Evolutionary conservation across 2,329 filamentous ascomycete species (phyloP).

Genomic region (Fusarium napiforme): DNA sequence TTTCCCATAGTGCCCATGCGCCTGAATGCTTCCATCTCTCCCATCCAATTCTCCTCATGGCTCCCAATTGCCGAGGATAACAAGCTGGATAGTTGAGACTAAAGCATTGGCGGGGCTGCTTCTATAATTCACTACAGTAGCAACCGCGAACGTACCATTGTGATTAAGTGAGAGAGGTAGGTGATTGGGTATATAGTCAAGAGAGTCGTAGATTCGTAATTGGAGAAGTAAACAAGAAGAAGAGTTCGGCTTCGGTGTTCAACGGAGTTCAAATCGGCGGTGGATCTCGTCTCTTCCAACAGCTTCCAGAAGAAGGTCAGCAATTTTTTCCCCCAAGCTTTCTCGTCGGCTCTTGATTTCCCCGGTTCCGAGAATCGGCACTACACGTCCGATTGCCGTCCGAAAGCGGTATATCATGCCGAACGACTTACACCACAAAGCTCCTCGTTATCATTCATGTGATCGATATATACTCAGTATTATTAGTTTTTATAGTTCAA

Average conservation of each 20-base stretch:
- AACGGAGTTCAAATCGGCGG: constrained; percentile 43
- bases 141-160: constrained; percentile 45
- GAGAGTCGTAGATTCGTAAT: constrained; percentile 38
- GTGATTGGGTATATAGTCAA: constrained; percentile 5
- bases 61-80: constrained; percentile 39
- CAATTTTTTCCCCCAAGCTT: constrained; percentile 51
- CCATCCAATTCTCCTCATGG: neutral
- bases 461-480: neutral
- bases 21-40: neutral
- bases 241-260: constrained; percentile 37
- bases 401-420: constrained; percentile 11
- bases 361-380: constrained; percentile 46
- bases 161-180: constrained; percentile 32
- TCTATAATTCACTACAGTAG: neutral
- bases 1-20: neutral
- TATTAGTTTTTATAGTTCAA: constrained; percentile 21
- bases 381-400: constrained; percentile 17
- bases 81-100: constrained; percentile 13
- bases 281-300: constrained; percentile 53
- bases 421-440: neutral
- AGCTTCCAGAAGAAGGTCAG: constrained; percentile 54
- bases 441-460: neutral
- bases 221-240: constrained; percentile 17
- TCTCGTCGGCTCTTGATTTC: constrained; percentile 47
- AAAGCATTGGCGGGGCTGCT: constrained; percentile 7